Base-by-base conservation (phyloP, 345 rosid genomes). In the Litchi chinensis region DNA sequence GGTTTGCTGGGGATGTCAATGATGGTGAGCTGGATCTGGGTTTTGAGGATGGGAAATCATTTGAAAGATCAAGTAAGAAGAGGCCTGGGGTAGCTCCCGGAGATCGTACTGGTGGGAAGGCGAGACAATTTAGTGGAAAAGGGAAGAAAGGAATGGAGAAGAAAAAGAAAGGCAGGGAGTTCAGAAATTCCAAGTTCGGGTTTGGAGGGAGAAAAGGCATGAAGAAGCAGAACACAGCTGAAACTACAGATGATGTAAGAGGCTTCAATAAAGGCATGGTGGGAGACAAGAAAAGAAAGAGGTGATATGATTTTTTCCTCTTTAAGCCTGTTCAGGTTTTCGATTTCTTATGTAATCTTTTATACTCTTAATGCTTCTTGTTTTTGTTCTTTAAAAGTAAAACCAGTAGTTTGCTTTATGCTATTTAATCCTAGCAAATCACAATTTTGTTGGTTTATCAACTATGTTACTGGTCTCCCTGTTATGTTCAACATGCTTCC, bases 31-130 rank as follows among this genome's bases (percentile, higher is more conserved):
- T 84, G 63, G 90, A 87, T 66, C 87, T 94, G 22, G 81, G 87
- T 52, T 95, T 95, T n/a, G 91, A 88, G 50, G 90, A 87, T 1
- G 91, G 93, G 3, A 88, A 87, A 80, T 57, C 78, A 24, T 92
- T 92, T 48, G 87, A 87, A 81, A 91, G 88, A 82, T 85, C 93
- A 1, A 85, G 79, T 65, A 93, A 91, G 86, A 92, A 83, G 76
- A 85, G 97, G 77, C 89, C 91, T 0, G 93, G 87, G 5, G 98
- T 88, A 64, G 44, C 89, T 59, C 91, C 92, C 0, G 92, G 90
- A 3, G 92, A 92, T 79, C 73, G 92, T 52, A 83, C 93, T 5
- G 95, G 98, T 12, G 94, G 95, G n/a, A 90, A 87, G 83, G 85
- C 83, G 12, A 80, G 80, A 56, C 83, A 71, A 57, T 64, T 54